Evolutionary conservation across 495 filamentous ascomycete genomes (phyloP), one percentile per base, ranked within the genome.

Genomic region (Penicillium salamii): DNA sequence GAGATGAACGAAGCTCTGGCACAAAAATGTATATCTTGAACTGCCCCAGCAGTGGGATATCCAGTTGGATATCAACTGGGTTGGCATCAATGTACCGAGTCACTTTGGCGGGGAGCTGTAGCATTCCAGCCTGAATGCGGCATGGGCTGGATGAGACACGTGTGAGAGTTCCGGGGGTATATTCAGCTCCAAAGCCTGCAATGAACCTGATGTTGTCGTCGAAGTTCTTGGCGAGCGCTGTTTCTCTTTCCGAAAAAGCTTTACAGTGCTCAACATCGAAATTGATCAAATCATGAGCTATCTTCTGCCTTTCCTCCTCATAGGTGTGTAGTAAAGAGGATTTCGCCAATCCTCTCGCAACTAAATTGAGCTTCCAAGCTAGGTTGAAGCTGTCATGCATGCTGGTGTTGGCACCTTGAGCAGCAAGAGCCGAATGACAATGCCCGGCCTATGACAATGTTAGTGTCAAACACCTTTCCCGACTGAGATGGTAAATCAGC

Each of bases 351-450:
- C 86, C 85, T 12, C 76, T 74, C 34, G 84, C 72, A 5, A 88
- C 84, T 11, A 82, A 75, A 45, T 87, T 85, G 37, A 95, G 75
- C 66, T 92, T 93, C 89, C 89, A 95, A 7, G 83, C 88, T 0
- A 95, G 75, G 60, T 93, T 92, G 57, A 83, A 81, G 23, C 81
- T 81, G 54, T 95, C 89, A 36, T 90, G 79, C 75, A 95, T 89
- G 14, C 85, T 86, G 9, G 87, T 86, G 59, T 95, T 95, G 79
- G 90, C 89, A 29, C 89, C 89, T 72, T 92, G 89, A 3, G 87
- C 89, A n/a, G 87, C 87, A 59, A 91, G 89, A n/a, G 89, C 87
- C 15, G 80, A 85, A 65, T 92, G 89, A 11, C 88, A 91, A 68
- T 95, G 89, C 5, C 70, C 74, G 13, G 79, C 65, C 67, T 70